Evolutionary conservation across 352 stramenopile species (phyloP).

Genomic region (Nothophytophthora sp.): DNA sequence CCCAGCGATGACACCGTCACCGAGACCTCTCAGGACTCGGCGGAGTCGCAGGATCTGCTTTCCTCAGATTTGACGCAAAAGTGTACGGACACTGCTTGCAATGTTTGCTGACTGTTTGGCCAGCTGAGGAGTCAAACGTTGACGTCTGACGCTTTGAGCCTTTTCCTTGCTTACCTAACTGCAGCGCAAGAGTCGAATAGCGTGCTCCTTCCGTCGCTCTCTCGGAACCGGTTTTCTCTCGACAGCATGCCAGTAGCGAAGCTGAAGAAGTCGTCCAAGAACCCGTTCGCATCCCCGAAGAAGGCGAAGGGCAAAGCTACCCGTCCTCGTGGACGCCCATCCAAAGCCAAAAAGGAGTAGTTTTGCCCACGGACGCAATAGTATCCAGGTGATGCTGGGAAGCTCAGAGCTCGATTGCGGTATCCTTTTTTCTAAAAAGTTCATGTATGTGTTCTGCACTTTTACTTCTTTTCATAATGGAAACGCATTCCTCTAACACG

Average conservation of each 20-base stretch:
- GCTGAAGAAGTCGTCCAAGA: conserved; percentile 82
- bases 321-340: conserved; percentile 24
- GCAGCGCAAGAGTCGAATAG: conserved; percentile 62
- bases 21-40: conserved; percentile 43
- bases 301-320: conserved; percentile 18
- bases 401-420: no score
- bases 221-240: conserved; percentile 78
- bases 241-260: conserved; percentile 75
- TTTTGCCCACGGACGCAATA: no score
- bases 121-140: no score
- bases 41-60: conserved; percentile 49
- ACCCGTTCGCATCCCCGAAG: conserved; percentile 59
- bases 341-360: conserved; percentile 35
- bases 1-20: conserved; percentile 18
- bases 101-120: no score
- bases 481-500: no score
- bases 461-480: conserved; percentile 12
- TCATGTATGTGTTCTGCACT: conserved; percentile 17
- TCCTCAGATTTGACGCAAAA: conserved; percentile 49
- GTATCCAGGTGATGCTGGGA: no score
- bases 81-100: conserved; percentile 36
- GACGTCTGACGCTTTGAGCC: no score
- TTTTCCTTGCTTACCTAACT: no score
- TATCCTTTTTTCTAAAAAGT: conserved; percentile 11
- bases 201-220: conserved; percentile 57